Percentiles rank a stretch among this genome's conserved stretches.
Evolutionary conservation across 176 grass and related monocot genomes (phyloP).

Genomic region (Oryza glaberrima): DNA sequence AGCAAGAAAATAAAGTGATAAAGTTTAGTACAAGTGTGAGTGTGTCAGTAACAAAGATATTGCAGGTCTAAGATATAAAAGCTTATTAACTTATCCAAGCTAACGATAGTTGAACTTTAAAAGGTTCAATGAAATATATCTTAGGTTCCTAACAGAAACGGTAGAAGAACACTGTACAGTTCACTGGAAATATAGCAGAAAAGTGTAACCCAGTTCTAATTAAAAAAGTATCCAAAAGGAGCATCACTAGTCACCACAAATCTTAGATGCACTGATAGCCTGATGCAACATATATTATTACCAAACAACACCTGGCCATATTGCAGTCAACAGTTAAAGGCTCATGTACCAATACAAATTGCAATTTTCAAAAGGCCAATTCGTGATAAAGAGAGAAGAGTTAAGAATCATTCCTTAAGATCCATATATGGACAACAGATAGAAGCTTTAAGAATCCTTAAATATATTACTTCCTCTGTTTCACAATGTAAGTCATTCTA

Average conservation of each 20-base stretch:
- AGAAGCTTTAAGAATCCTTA: neutral
- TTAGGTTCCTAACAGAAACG: neutral
- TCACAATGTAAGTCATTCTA: too few species aligned
- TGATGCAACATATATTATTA: neutral
- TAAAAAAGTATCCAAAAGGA: neutral
- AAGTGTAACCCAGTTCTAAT: neutral
- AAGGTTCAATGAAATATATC: neutral
- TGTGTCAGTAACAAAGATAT: constrained; percentile 19
- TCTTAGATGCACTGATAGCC: neutral
- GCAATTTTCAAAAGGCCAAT: neutral
- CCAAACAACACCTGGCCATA: neutral
- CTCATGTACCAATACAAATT: neutral
- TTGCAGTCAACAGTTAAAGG: neutral
- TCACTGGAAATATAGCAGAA: neutral
- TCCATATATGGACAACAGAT: neutral
- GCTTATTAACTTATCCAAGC: neutral
- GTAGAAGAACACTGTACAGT: constrained; percentile 3
- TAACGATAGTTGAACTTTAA: neutral
- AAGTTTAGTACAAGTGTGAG: neutral
- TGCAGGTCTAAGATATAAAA: neutral
- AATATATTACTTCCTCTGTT: neutral
- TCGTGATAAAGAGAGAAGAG: neutral
- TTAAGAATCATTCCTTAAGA: neutral
- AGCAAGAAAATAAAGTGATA: neutral
- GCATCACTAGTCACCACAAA: neutral